Evolutionary conservation across 1,284 basidiomycete species (phyloP).

Genomic region (Tremellales sp.): DNA sequence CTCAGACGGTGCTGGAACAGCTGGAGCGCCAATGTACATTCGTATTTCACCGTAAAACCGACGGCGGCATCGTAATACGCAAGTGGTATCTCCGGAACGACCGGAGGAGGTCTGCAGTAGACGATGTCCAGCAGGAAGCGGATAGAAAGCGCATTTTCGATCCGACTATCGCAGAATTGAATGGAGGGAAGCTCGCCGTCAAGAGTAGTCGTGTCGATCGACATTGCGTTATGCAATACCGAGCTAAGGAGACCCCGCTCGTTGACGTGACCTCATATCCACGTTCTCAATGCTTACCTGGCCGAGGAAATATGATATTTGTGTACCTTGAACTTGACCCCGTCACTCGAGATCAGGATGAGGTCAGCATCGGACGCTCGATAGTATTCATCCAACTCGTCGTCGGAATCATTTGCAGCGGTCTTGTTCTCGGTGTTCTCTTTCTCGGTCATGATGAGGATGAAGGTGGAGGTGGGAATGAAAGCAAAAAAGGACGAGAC

Average conservation of each 20-base stretch:
- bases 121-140: background rate
- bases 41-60: background rate
- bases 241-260: no score
- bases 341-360: conserved; percentile 11
- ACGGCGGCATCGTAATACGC: background rate
- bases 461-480: no score
- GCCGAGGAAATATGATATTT: conserved; percentile 8
- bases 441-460: no score
- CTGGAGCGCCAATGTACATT: background rate
- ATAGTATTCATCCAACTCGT: conserved; percentile 5
- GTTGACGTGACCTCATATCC: background rate
- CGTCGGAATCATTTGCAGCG: background rate
- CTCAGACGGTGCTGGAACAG: background rate
- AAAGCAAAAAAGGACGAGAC: no score
- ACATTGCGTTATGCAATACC: no score
- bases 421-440: background rate
- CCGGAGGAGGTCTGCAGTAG: background rate
- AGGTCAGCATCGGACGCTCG: conserved; percentile 10
- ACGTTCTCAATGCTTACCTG: conserved; percentile 7
- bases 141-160: background rate
- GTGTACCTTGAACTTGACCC: conserved; percentile 8
- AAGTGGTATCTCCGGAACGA: background rate
- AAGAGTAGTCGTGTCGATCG: no score
- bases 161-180: no score
- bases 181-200: no score